phyloP scores from a whole-genome alignment of 2,329 filamentous ascomycete species.

The Dryadomyces quercivorus region DNA sequence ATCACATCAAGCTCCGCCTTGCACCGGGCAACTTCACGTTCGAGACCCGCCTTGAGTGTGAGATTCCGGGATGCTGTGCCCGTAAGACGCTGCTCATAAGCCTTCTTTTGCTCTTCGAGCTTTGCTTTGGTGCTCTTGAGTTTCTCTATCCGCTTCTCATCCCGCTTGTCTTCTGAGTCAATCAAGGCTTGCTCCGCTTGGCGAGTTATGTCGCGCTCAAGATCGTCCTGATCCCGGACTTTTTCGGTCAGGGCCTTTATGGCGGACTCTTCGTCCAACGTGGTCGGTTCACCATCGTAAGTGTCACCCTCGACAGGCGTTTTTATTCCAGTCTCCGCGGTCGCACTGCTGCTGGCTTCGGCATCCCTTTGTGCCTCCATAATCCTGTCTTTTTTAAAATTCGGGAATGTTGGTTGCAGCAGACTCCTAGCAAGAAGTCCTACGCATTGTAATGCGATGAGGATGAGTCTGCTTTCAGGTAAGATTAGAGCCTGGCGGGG shows the following conservation, averaged over 20 bases:
- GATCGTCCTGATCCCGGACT: conserved; percentile 75
- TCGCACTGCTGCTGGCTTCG: background rate
- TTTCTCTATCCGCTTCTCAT: conserved; percentile 50
- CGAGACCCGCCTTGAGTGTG: conserved; percentile 42
- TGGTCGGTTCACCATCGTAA: background rate
- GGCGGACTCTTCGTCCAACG: conserved; percentile 43
- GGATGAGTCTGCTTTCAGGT: background rate
- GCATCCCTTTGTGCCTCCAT: background rate
- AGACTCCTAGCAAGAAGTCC: no score
- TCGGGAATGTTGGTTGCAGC: no score
- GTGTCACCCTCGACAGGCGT: background rate
- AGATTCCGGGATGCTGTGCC: conserved; percentile 29
- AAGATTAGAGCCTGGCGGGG: background rate
- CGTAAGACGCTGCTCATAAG: conserved; percentile 33
- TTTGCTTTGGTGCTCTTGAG: conserved; percentile 41
- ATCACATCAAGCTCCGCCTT: conserved; percentile 50
- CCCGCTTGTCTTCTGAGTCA: conserved; percentile 50
- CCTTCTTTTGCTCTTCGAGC: conserved; percentile 52
- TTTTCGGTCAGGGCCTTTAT: conserved; percentile 53
- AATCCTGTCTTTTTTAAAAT: no score
- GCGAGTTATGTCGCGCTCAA: conserved; percentile 72
- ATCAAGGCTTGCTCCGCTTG: conserved; percentile 48
- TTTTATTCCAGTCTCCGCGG: background rate
- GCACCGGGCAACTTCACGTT: conserved; percentile 45
- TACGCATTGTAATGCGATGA: no score